Conservation (phyloP, 306 rosid genomes). For the Inga laurina region DNA sequence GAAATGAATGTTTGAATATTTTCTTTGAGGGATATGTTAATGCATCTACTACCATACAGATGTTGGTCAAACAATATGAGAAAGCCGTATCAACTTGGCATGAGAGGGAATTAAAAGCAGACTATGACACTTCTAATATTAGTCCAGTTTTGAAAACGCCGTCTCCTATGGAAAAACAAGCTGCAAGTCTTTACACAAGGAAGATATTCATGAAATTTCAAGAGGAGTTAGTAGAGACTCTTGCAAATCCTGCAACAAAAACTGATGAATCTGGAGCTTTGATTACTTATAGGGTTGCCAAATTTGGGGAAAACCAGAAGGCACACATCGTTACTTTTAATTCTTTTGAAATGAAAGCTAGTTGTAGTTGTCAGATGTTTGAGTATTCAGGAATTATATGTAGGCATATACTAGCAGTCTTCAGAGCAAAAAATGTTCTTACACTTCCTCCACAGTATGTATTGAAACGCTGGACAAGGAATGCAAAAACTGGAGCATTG, state of each 20-base stretch:
- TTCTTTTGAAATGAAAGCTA: conserved; percentile 73
- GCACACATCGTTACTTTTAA: conserved; percentile 69
- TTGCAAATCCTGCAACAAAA: conserved; percentile 86
- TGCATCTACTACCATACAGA: conserved; percentile 73
- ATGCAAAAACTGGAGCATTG: conserved; percentile 67
- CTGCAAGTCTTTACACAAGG: conserved; percentile 76
- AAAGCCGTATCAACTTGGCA: conserved; percentile 75
- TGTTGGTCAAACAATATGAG: conserved; percentile 76
- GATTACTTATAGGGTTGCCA: conserved; percentile 82
- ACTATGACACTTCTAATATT: conserved; percentile 63
- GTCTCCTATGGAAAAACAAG: conserved; percentile 95
- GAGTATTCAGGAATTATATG: conserved; percentile 88
- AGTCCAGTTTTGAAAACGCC: conserved; percentile 76
- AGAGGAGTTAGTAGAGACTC: conserved; percentile 89
- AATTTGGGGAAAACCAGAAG: conserved; percentile 77
- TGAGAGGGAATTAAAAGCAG: conserved; percentile 84
- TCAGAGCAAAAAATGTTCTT: conserved; percentile 81
- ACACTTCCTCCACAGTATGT: conserved; percentile 83
- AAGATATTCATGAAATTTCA: conserved; percentile 82
- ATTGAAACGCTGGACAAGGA: conserved; percentile 86
- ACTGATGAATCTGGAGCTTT: conserved; percentile 70
- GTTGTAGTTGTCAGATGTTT: conserved; percentile 88
- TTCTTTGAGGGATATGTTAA: conserved; percentile 80
- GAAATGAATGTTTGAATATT: conserved; percentile 49
- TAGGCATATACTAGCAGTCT: conserved; percentile 82